Evolutionary conservation across 805 yeast species (phyloP), one percentile per base, ranked within the genome.

Genomic region (Kregervanrija pseudodelftensis): DNA sequence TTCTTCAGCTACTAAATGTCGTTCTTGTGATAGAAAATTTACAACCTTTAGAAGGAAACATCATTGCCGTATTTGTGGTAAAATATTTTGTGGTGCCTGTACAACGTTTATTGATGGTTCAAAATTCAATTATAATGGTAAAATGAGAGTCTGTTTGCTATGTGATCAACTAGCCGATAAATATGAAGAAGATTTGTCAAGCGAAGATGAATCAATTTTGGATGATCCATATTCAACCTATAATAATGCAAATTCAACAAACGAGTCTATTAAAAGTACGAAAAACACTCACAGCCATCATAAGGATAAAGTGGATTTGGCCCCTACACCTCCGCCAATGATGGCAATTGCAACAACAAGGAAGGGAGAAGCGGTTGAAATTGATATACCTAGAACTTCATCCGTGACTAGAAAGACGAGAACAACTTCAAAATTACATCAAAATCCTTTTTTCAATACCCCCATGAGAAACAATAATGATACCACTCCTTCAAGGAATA

Each of bases 21-120:
- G 88, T 46, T 73, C 82, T 12, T 91, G 98, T 62, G 86, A 84
- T 45, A 74, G 80, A 44, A 77, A 79, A 3, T 91, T 91, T 58
- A 77, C 85, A 1, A 84, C 97, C 0, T 90, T 89, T 65, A 69
- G 96, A 60, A 71, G 99, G 53, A 85, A 86, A 52, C 99, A 91
- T 60, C 99, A 91, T 63, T 91, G 99, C 58, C 69, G 99, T 43
- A 80, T 91, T 33, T 91, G 99, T 65, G 99, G 99, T 2, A 96
- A 90, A 61, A 90, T 91, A 40, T 91, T 90, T 58, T 91, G 99
- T 63, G 74, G 84, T 37, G 72, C 74, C 9, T 91, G 99, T 62
- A 87, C 96, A 0, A 66, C 76, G 3, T 75, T 88, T 55, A 66
- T 87, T 55, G 57, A 84, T 48, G 87, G 93, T 40, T 74, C 77